phyloP scores from a whole-genome alignment of 1,284 basidiomycete species.

The Ustilago bromivora region DNA sequence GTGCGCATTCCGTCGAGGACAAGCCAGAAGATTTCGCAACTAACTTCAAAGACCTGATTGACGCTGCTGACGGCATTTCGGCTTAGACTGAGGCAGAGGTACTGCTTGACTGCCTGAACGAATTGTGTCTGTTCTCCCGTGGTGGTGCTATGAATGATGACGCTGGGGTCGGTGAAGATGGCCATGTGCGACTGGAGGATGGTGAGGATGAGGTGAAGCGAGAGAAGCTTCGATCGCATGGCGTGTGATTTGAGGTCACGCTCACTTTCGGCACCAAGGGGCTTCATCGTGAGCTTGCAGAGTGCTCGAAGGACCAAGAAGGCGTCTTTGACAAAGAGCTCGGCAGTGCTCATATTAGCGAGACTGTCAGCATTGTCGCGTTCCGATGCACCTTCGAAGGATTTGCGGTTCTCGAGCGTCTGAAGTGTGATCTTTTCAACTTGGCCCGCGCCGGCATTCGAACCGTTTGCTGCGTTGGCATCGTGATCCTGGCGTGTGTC shows the following conservation, averaged over 20 bases:
- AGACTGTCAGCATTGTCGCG: constrained; percentile 56
- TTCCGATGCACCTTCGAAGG: constrained; percentile 65
- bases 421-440: constrained; percentile 62
- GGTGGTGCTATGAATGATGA: constrained; percentile 66
- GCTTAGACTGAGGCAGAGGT: constrained; percentile 87
- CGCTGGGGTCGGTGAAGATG: constrained; percentile 64
- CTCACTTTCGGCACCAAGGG: constrained; percentile 66
- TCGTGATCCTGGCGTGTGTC: constrained; percentile 24
- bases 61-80: constrained; percentile 96
- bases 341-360: constrained; percentile 60
- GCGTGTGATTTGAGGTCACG: constrained; percentile 67
- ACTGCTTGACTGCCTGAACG: constrained; percentile 70
- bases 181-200: constrained; percentile 65
- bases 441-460: constrained; percentile 8
- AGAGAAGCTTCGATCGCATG: constrained; percentile 69
- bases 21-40: constrained; percentile 98
- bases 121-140: constrained; percentile 68
- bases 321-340: constrained; percentile 69
- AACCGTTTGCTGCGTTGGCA: constrained; percentile 10
- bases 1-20: constrained; percentile 92
- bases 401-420: constrained; percentile 62
- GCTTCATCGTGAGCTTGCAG: constrained; percentile 69
- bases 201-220: constrained; percentile 65
- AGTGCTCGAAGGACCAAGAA: constrained; percentile 68
- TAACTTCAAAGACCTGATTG: constrained; percentile 95